These are phyloP conservation scores for Papiliotrema flavescens DNA, from an alignment of 1,284 basidiomycete species.

Conservation along the genomic window DNA sequence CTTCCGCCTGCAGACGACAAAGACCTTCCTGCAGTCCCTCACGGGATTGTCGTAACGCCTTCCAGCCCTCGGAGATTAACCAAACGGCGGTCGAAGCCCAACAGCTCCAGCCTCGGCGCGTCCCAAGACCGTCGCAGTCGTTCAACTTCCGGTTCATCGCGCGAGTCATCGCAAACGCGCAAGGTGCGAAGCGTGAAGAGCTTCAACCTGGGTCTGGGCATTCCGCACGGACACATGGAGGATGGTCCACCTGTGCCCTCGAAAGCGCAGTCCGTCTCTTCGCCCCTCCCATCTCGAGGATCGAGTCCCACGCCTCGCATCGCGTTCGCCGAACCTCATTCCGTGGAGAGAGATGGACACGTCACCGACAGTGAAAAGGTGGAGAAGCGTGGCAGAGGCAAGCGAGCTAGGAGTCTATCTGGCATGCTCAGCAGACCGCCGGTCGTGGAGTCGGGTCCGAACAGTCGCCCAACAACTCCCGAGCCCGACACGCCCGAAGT, in stretches of 20 bases:
- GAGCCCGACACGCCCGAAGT: conserved; percentile 1
- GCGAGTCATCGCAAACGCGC: not conserved
- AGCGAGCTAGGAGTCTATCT: conserved; percentile 38
- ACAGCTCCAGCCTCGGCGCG: not conserved
- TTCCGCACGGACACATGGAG: conserved; percentile 19
- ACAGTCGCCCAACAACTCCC: conserved; percentile 1
- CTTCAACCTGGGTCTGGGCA: conserved; percentile 37
- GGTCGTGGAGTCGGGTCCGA: not conserved
- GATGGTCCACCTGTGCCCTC: conserved; percentile 17
- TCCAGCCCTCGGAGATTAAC: conserved; percentile 29
- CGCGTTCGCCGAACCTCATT: conserved; percentile 27
- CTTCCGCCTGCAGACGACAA: conserved; percentile 14
- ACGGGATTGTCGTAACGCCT: conserved; percentile 40
- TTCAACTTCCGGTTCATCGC: conserved; percentile 6
- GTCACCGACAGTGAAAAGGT: conserved; percentile 3
- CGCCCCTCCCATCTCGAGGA: conserved; percentile 33
- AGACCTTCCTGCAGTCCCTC: conserved; percentile 3
- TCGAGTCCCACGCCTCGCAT: conserved; percentile 33
- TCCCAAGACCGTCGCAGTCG: conserved; percentile 3
- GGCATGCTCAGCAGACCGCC: conserved; percentile 25
- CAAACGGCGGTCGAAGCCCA: conserved; percentile 4
- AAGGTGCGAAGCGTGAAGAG: conserved; percentile 13
- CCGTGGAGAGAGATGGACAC: not conserved
- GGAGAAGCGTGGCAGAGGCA: conserved; percentile 18
- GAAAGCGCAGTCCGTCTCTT: conserved; percentile 34